Evolutionary conservation across 2,329 filamentous ascomycete genomes (phyloP).

Genomic region (Pseudogymnoascus verrucosus): DNA sequence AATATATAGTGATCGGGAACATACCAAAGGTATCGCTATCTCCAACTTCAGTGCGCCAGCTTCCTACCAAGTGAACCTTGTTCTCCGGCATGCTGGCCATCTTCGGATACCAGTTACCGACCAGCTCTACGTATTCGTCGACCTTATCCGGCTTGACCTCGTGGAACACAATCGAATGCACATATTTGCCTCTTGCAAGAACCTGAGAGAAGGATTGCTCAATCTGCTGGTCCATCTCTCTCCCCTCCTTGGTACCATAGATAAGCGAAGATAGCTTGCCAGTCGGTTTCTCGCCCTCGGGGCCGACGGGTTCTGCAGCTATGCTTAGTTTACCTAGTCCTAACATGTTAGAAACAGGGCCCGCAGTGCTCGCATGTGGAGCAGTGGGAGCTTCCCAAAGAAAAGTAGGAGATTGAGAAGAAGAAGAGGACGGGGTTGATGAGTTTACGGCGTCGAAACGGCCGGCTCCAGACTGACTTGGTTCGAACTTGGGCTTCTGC

Average conservation of each 20-base stretch:
- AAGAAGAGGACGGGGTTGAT: slow-evolving; percentile 34
- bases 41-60: slow-evolving; percentile 96
- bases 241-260: slow-evolving; percentile 92
- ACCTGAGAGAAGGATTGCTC: slow-evolving; percentile 95
- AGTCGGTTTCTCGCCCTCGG: slow-evolving; percentile 56
- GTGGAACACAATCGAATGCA: slow-evolving; percentile 96
- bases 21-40: slow-evolving; percentile 94
- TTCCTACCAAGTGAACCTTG: slow-evolving; percentile 92
- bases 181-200: slow-evolving; percentile 91
- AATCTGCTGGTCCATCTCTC: slow-evolving; percentile 90
- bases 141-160: slow-evolving; percentile 92
- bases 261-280: slow-evolving; percentile 78
- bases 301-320: slow-evolving; percentile 50
- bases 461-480: slow-evolving; percentile 57
- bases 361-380: slow-evolving; percentile 38
- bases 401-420: slow-evolving; percentile 31
- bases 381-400: slow-evolving; percentile 31
- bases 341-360: slow-evolving; percentile 29
- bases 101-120: slow-evolving; percentile 84
- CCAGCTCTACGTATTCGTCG: slow-evolving; percentile 85
- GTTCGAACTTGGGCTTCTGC: slow-evolving; percentile 71
- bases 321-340: slow-evolving; percentile 54
- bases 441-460: slow-evolving; percentile 38
- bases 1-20: slow-evolving; percentile 24
- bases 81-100: slow-evolving; percentile 81